Evolutionary conservation across 2,329 filamentous ascomycete species (phyloP).

Genomic region (Drechslerella dactyloides): DNA sequence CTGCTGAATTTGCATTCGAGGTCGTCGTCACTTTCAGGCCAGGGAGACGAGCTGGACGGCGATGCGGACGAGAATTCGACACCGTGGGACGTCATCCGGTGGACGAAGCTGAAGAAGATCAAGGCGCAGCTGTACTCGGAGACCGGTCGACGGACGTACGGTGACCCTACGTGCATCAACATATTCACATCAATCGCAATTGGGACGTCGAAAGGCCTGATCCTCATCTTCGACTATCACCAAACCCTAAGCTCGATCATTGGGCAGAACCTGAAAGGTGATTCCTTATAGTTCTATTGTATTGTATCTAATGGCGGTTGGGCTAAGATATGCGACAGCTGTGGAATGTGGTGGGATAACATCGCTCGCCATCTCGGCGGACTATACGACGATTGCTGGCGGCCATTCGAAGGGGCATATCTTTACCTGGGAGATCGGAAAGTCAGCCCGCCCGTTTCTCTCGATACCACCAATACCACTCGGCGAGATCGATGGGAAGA

Average conservation of each 20-base stretch:
- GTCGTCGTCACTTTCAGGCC: conserved; percentile 77
- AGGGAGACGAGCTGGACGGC: conserved; percentile 66
- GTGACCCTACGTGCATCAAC: conserved; percentile 83
- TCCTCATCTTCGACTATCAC: conserved; percentile 96
- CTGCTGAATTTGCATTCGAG: conserved; percentile 79
- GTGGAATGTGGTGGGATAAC: conserved; percentile 89
- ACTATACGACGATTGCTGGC: conserved; percentile 87
- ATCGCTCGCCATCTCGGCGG: conserved; percentile 85
- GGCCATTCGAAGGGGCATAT: conserved; percentile 90
- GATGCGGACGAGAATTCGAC: conserved; percentile 75
- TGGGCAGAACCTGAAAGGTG: conserved; percentile 88
- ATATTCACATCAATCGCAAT: conserved; percentile 87
- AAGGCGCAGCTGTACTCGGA: conserved; percentile 91
- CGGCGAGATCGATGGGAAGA: conserved; percentile 69
- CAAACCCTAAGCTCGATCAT: conserved; percentile 94
- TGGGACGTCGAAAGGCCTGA: conserved; percentile 91
- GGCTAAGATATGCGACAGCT: conserved; percentile 62
- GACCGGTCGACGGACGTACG: conserved; percentile 88
- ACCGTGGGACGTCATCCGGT: conserved; percentile 96
- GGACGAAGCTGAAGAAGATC: conserved; percentile 91
- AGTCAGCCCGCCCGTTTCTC: conserved; percentile 84
- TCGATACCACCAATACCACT: conserved; percentile 78
- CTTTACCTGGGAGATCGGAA: conserved; percentile 92
- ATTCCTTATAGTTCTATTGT: conserved; percentile 3
- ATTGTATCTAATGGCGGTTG: not conserved